Conservation (phyloP, 1,139 yeast species). For the Zygosaccharomyces pseudobailii region DNA sequence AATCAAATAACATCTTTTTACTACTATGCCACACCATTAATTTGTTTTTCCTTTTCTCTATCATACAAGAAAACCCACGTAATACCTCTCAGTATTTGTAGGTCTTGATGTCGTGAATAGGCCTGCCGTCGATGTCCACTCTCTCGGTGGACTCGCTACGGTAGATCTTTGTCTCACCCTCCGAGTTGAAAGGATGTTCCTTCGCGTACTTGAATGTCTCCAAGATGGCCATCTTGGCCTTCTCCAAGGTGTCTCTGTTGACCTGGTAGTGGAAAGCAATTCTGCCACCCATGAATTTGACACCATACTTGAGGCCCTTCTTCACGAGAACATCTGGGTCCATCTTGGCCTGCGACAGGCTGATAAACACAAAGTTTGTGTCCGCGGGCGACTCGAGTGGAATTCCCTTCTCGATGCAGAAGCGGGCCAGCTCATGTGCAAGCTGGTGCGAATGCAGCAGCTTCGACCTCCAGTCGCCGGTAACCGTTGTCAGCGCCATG, state of each 20-base stretch:
- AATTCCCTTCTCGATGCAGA: conserved; percentile 52
- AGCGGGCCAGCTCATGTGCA: conserved; percentile 63
- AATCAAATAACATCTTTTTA: conserved; percentile 12
- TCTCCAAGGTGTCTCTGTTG: conserved; percentile 59
- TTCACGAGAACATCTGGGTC: conserved; percentile 52
- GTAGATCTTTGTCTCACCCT: conserved; percentile 41
- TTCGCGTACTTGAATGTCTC: conserved; percentile 53
- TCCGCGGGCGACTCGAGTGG: conserved; percentile 70
- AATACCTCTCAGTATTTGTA: conserved; percentile 26
- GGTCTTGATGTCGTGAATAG: conserved; percentile 31
- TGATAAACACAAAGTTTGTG: conserved; percentile 82
- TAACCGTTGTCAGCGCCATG: conserved; percentile 77
- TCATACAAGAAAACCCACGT: neutral
- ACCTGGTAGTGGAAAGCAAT: conserved; percentile 85
- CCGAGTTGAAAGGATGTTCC: conserved; percentile 38
- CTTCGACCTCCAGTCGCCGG: conserved; percentile 63
- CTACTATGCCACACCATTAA: conserved; percentile 22
- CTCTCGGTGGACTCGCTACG: conserved; percentile 35
- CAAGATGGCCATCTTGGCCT: conserved; percentile 53
- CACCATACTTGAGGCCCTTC: conserved; percentile 55
- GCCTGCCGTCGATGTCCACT: conserved; percentile 29
- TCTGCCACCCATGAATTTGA: conserved; percentile 69
- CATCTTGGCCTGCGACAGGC: conserved; percentile 54
- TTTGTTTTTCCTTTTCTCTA: neutral
- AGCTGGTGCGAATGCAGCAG: conserved; percentile 54